Evolutionary conservation across 2,329 filamentous ascomycete genomes (phyloP).

Genomic region (Aspergillus tamarii): DNA sequence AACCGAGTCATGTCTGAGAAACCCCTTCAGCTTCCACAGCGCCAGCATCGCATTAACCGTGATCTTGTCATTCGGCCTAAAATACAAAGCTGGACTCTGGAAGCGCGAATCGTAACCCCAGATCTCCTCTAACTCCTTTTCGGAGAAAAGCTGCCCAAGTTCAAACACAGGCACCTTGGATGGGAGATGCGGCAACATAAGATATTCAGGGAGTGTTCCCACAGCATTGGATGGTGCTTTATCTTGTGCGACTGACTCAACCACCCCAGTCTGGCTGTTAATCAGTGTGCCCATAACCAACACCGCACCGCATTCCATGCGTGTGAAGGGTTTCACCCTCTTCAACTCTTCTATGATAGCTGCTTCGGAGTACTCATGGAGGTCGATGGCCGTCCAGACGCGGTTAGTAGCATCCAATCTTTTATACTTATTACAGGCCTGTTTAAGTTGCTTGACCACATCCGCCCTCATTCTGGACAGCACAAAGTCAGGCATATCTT

Average conservation of each 20-base stretch:
- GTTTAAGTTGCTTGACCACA: constrained; percentile 41
- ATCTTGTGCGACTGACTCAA: neutral
- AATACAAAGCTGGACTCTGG: constrained; percentile 38
- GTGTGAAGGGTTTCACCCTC: constrained; percentile 26
- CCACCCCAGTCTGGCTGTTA: neutral
- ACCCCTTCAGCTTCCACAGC: constrained; percentile 45
- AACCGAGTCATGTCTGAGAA: constrained; percentile 20
- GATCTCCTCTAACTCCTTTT: constrained; percentile 35
- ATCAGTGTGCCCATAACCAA: constrained; percentile 24
- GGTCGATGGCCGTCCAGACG: constrained; percentile 32
- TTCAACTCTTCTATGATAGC: constrained; percentile 26
- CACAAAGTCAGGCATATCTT: constrained; percentile 52
- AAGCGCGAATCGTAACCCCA: constrained; percentile 32
- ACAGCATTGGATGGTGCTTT: neutral
- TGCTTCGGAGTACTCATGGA: constrained; percentile 23
- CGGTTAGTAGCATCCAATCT: constrained; percentile 21
- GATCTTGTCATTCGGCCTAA: constrained; percentile 33
- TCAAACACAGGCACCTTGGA: constrained; percentile 43
- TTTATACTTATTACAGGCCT: constrained; percentile 28
- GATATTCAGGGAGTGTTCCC: constrained; percentile 28
- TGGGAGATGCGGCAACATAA: constrained; percentile 33
- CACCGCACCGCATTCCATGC: constrained; percentile 37
- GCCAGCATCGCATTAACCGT: constrained; percentile 37
- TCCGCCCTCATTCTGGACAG: constrained; percentile 41
- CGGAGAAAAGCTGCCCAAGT: constrained; percentile 35